phyloP scores from a whole-genome alignment of 306 rosid genomes.

The Lathyrus aphaca region DNA sequence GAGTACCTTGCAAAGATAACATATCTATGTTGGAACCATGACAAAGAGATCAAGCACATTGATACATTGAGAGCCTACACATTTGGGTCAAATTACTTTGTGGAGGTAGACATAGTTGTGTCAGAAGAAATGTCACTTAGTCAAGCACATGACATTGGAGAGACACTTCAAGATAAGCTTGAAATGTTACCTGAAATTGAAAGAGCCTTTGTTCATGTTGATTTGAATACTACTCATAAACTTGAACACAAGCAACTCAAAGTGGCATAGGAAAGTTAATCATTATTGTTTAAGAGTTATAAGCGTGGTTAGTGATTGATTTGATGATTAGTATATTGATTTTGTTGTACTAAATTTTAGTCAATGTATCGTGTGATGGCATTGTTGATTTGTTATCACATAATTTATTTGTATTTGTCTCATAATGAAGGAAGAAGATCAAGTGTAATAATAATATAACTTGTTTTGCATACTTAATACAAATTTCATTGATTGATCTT shows the following conservation, averaged over 20 bases:
- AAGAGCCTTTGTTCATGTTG: slow-evolving; percentile 94
- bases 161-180: slow-evolving; percentile 85
- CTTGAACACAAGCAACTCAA: slow-evolving; percentile 69
- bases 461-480: too few species aligned
- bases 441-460: too few species aligned
- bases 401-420: too few species aligned
- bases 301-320: slow-evolving; percentile 11
- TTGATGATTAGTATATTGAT: slow-evolving; percentile 14
- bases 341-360: background rate
- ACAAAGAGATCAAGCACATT: slow-evolving; percentile 70
- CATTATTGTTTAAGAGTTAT: background rate
- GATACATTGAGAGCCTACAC: slow-evolving; percentile 81
- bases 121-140: slow-evolving; percentile 63
- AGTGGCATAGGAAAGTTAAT: slow-evolving; percentile 3
- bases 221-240: slow-evolving; percentile 72
- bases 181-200: slow-evolving; percentile 79
- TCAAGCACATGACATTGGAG: slow-evolving; percentile 86
- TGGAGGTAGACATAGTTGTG: slow-evolving; percentile 81
- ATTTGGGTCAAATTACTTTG: slow-evolving; percentile 82
- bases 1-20: slow-evolving; percentile 84
- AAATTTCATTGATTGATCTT: too few species aligned
- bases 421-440: too few species aligned
- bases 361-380: too few species aligned
- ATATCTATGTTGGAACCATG: slow-evolving; percentile 85
- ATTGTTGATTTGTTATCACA: too few species aligned